Base-by-base conservation (phyloP, 2,329 filamentous ascomycete genomes). In the Ophiobolus disseminans region DNA sequence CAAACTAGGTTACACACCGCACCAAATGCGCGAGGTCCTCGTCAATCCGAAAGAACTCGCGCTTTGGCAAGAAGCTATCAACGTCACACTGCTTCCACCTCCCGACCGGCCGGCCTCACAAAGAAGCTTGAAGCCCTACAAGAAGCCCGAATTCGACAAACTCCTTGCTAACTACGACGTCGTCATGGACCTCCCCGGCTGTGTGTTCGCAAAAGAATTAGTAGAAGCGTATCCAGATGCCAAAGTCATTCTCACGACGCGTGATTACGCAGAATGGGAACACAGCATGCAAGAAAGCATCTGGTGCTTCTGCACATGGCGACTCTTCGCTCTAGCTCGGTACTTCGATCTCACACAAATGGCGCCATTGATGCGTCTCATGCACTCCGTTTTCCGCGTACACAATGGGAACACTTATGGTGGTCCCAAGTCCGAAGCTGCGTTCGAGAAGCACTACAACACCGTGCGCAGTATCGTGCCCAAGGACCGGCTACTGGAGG, bases 61-160 rank as follows among this genome's bases (percentile, higher is more conserved):
- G 0, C 55, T 65, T 13, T 70, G 68, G 65, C 53, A 67, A 43
- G 66, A 70, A 63, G 68, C 65, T 22, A 53, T 65, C 31, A 54
- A 63, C 13, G 37, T 58, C 4, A 64, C 68, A 2, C 50, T 63
- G 19, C 34, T 64, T 36, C 45, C 60, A 6, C 40, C 59, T 2
- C 25, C 34, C 9, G 51, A 63, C n/a, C 50, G 55, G 10, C 53
- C 55, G 0, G 7, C 39, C 0, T 30, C 30, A 3, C 51, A 57
- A 41, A 52, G 45, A 20, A 53, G 52, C 23, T 26, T 49, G 40
- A 35, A 45, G n/a, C 60, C 65, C 11, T 63, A 65, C 14, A 48
- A 50, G 17, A 72, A 68, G 34, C 57, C 65, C 14, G 76, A 79
- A 52, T 80, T 77, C 70, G 78, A 81, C 62, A 67, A 69, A 47